Conservation (phyloP, 2,329 filamentous ascomycete genomes). For the Trichoderma asperellum region DNA sequence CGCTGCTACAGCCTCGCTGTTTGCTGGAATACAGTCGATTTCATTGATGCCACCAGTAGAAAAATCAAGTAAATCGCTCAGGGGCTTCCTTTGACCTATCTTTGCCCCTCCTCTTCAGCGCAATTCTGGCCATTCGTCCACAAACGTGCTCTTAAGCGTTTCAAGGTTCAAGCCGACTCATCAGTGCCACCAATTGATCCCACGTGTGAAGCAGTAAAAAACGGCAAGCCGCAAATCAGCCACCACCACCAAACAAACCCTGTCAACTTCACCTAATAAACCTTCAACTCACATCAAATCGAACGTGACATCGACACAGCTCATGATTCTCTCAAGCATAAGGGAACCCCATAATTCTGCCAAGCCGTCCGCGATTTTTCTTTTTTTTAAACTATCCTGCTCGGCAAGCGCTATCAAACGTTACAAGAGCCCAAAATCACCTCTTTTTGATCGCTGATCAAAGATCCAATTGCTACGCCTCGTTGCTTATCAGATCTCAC, state of each 20-base stretch:
- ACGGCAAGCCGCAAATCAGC: not conserved
- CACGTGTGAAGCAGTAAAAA: constrained; percentile 8
- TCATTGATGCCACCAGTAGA: no score
- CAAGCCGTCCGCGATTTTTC: not conserved
- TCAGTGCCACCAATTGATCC: not conserved
- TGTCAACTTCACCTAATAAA: not conserved
- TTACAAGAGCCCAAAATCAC: not conserved
- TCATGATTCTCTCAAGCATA: not conserved
- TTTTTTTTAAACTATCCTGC: not conserved
- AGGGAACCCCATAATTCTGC: not conserved
- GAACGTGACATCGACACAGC: not conserved
- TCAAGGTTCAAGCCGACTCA: not conserved
- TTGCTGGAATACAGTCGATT: not conserved
- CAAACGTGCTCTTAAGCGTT: not conserved
- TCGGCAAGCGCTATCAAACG: not conserved
- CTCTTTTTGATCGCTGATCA: not conserved
- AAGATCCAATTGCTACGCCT: not conserved
- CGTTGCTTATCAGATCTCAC: not conserved
- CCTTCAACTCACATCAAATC: not conserved
- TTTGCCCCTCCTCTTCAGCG: not conserved
- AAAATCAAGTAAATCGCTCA: not conserved
- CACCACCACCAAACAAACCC: not conserved
- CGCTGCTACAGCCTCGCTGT: not conserved
- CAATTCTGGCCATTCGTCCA: not conserved
- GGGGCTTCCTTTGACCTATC: no score